phyloP scores from a whole-genome alignment of 2,329 filamentous ascomycete species.

The Alternaria rosae region DNA sequence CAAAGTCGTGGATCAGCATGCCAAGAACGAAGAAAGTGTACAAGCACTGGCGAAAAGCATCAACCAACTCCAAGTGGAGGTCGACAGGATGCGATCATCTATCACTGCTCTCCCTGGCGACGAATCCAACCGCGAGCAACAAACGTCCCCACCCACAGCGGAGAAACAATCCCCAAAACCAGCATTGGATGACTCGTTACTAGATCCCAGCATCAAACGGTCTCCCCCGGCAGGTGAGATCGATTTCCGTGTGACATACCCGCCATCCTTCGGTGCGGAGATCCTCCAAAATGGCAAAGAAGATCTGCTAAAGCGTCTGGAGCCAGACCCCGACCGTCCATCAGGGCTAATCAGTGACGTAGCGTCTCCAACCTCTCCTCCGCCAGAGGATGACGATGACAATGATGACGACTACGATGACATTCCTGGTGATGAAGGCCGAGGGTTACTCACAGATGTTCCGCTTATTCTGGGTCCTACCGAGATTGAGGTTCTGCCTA shows the following conservation, averaged over 20 bases:
- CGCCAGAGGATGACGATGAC: constrained; percentile 67
- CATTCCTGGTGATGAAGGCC: constrained; percentile 73
- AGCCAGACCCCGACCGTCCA: constrained; percentile 54
- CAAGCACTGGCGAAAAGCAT: constrained; percentile 51
- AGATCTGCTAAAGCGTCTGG: constrained; percentile 59
- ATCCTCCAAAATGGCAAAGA: constrained; percentile 60
- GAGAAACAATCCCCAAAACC: constrained; percentile 30
- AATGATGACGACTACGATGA: constrained; percentile 78
- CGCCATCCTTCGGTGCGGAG: constrained; percentile 57
- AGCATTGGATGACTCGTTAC: constrained; percentile 38
- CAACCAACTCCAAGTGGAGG: constrained; percentile 51
- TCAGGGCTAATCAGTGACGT: constrained; percentile 49
- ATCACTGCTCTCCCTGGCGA: constrained; percentile 37
- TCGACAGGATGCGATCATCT: constrained; percentile 48
- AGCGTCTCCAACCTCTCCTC: constrained; percentile 51
- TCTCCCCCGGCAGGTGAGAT: constrained; percentile 52
- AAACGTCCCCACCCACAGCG: constrained; percentile 18
- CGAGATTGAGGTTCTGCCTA: constrained; percentile 93
- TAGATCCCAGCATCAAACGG: constrained; percentile 47
- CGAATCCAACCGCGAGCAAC: constrained; percentile 21
- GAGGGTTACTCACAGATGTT: constrained; percentile 88
- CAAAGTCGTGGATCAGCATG: constrained; percentile 48
- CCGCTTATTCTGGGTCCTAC: constrained; percentile 93
- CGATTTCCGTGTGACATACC: constrained; percentile 60
- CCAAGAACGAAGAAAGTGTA: constrained; percentile 50